These are phyloP conservation scores for Gossypium sturtianum DNA, from an alignment of 345 rosid species.

Conservation along the genomic window DNA sequence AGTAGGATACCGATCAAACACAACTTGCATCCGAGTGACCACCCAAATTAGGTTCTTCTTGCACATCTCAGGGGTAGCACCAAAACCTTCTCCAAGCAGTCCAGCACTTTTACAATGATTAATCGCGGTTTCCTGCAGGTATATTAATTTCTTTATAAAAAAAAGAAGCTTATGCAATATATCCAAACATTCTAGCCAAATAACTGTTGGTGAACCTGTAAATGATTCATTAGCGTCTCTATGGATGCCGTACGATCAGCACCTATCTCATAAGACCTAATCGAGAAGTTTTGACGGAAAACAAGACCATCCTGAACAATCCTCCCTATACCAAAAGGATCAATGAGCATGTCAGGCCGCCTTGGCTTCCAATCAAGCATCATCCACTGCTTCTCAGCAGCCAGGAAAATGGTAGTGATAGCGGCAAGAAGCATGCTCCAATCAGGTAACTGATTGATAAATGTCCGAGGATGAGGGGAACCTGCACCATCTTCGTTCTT, in stretches of 20 bases:
- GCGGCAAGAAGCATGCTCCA: slow-evolving; percentile 99
- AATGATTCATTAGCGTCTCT: slow-evolving; percentile 94
- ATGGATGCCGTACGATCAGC: slow-evolving; percentile 97
- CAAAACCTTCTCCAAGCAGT: slow-evolving; percentile 90
- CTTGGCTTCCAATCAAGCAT: slow-evolving; percentile 98
- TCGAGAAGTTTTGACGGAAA: slow-evolving; percentile 78
- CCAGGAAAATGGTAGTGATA: slow-evolving; percentile 87
- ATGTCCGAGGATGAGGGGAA: slow-evolving; percentile 73
- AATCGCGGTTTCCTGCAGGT: slow-evolving; percentile 83
- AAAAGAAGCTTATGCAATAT: neutral
- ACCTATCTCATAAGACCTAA: slow-evolving; percentile 96
- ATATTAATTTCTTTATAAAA: neutral
- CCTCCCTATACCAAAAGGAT: slow-evolving; percentile 80
- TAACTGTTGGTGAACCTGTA: slow-evolving; percentile 48
- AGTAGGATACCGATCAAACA: slow-evolving; percentile 87
- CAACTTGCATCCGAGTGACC: slow-evolving; percentile 83
- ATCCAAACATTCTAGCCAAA: neutral
- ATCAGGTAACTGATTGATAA: slow-evolving; percentile 90
- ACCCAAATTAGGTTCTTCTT: slow-evolving; percentile 96
- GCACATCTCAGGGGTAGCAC: slow-evolving; percentile 93
- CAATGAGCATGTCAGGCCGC: slow-evolving; percentile 79
- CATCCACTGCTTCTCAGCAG: slow-evolving; percentile 99
- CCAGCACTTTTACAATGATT: slow-evolving; percentile 88
- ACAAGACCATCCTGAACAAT: slow-evolving; percentile 89
- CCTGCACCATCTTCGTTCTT: slow-evolving; percentile 46